Percentiles rank a stretch among this genome's conserved stretches.
These are phyloP conservation scores for Linnemannia hyalina DNA, from an alignment of 192 early-diverging fungal species.

Conservation along the genomic window DNA sequence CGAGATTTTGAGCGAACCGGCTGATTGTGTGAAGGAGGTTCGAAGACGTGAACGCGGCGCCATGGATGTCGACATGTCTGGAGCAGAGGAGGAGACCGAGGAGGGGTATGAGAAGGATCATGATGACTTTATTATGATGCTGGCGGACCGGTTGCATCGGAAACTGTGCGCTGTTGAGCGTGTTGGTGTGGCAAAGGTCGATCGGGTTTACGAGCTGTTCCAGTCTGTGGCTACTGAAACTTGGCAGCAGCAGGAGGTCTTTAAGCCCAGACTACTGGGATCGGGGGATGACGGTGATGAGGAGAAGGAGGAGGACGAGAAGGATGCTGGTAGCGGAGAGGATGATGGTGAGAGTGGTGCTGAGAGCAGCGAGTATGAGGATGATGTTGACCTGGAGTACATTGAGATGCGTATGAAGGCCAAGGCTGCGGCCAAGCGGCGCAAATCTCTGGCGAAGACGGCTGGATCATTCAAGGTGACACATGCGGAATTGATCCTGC, in stretches of 20 bases:
- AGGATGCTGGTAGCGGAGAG: background rate
- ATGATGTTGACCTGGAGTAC: conserved; percentile 33
- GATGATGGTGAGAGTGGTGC: background rate
- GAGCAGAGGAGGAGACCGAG: background rate
- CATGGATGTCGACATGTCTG: conserved; percentile 12
- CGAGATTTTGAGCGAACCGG: conserved; percentile 34
- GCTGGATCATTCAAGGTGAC: conserved; percentile 18
- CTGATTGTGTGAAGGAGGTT: conserved; percentile 24
- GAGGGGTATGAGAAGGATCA: conserved; percentile 38
- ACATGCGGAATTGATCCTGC: conserved; percentile 34
- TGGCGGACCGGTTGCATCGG: conserved; percentile 38
- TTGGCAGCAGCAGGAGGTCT: conserved; percentile 49
- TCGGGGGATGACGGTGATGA: background rate
- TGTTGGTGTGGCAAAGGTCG: conserved; percentile 52
- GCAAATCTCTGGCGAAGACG: background rate
- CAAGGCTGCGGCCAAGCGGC: conserved; percentile 12
- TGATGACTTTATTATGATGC: conserved; percentile 24
- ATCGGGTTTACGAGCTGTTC: conserved; percentile 49
- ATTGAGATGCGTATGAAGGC: conserved; percentile 28
- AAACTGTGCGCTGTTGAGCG: conserved; percentile 54
- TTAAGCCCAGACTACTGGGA: background rate
- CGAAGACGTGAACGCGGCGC: background rate
- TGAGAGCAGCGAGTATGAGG: conserved; percentile 33
- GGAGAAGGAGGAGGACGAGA: conserved; percentile 3
- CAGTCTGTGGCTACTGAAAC: conserved; percentile 37